phyloP scores from a whole-genome alignment of 2,329 filamentous ascomycete genomes.

The Alternaria sp. region DNA sequence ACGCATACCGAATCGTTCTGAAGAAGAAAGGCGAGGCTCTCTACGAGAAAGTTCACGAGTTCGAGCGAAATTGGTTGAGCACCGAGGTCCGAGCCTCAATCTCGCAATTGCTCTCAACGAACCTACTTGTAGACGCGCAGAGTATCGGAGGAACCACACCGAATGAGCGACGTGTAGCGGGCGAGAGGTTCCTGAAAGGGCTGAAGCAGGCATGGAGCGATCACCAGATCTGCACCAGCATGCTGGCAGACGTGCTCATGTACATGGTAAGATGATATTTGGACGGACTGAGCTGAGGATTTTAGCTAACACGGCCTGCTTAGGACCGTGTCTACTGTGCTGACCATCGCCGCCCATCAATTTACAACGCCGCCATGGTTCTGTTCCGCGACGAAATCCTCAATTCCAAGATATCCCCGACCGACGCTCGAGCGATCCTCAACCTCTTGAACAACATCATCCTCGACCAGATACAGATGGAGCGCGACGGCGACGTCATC shows the following conservation, averaged over 20 bases:
- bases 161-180: constrained; percentile 78
- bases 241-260: constrained; percentile 96
- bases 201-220: constrained; percentile 84
- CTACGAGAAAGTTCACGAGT: constrained; percentile 79
- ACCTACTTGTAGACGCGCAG: constrained; percentile 64
- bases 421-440: constrained; percentile 63
- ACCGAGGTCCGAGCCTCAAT: constrained; percentile 75
- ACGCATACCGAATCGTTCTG: constrained; percentile 90
- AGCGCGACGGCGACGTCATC: constrained; percentile 86
- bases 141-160: constrained; percentile 63
- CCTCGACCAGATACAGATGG: constrained; percentile 90
- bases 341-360: constrained; percentile 75
- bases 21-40: constrained; percentile 83
- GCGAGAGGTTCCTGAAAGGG: constrained; percentile 80
- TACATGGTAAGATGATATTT: constrained; percentile 70
- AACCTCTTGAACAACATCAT: constrained; percentile 81
- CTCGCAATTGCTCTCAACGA: constrained; percentile 71
- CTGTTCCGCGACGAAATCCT: constrained; percentile 89
- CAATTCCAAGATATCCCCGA: constrained; percentile 58
- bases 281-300: background rate
- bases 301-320: constrained; percentile 24
- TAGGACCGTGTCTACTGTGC: constrained; percentile 81
- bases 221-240: constrained; percentile 91
- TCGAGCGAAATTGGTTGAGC: constrained; percentile 83
- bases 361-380: constrained; percentile 84